These are phyloP conservation scores for Artemisia argyi DNA, from an alignment of 129 eudicot genomes.

Conservation along the genomic window DNA sequence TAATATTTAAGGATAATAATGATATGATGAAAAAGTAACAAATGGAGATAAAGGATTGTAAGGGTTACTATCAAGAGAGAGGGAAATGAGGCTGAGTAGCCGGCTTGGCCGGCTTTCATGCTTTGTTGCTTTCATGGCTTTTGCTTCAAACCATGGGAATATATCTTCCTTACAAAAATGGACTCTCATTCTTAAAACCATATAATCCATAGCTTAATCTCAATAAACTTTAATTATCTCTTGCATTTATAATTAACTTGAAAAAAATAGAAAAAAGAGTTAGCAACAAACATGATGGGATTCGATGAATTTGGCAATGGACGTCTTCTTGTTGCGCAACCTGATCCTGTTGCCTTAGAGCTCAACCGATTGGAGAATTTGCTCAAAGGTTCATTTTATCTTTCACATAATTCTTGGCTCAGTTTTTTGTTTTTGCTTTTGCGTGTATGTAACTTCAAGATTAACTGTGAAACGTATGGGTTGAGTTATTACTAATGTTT, in stretches of 20 bases:
- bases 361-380: conserved; percentile 66
- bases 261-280: background rate
- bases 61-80: conserved; percentile 41
- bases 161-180: conserved; percentile 43
- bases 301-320: conserved; percentile 35
- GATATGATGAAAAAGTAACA: conserved; percentile 3
- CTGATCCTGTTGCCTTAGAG: conserved; percentile 66
- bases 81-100: conserved; percentile 43
- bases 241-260: background rate
- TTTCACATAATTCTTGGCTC: background rate
- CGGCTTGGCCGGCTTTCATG: conserved; percentile 54
- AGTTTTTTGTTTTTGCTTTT: background rate
- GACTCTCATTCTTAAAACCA: conserved; percentile 37
- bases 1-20: background rate
- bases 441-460: background rate
- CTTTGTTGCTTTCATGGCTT: conserved; percentile 40
- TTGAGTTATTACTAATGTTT: background rate
- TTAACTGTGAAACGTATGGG: background rate
- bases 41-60: conserved; percentile 19
- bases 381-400: conserved; percentile 63
- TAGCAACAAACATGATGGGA: conserved; percentile 38
- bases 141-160: conserved; percentile 55
- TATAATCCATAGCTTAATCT: conserved; percentile 22
- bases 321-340: conserved; percentile 33
- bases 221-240: conserved; percentile 19